These are phyloP conservation scores for Trichosporon asahii DNA, from an alignment of 1,284 basidiomycete species.

Conservation along the genomic window DNA sequence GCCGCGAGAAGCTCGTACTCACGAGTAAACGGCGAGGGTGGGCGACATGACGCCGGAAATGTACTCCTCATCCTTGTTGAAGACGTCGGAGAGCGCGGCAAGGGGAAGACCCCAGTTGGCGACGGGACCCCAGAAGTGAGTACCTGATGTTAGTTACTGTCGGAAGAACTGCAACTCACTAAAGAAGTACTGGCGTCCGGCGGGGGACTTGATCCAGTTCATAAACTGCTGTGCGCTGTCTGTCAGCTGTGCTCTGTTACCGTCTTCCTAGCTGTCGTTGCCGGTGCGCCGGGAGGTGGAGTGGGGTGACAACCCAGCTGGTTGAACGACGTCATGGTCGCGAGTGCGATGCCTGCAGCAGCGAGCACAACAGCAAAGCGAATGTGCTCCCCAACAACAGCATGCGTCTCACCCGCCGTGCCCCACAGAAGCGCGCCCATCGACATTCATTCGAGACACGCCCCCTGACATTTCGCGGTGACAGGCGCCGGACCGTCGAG, in stretches of 20 bases:
- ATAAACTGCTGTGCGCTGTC: conserved; percentile 58
- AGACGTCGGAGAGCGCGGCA: conserved; percentile 81
- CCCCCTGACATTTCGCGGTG: not conserved
- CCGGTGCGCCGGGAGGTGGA: not conserved
- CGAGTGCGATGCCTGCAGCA: not conserved
- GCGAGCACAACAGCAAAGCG: not conserved
- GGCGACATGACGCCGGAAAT: conserved; percentile 93
- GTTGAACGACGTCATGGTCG: too few relatives aligned
- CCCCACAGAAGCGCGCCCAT: not conserved
- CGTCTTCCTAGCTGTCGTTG: not conserved
- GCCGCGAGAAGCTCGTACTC: conserved; percentile 50
- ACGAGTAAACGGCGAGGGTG: conserved; percentile 86
- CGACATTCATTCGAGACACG: not conserved
- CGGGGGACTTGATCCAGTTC: conserved; percentile 81
- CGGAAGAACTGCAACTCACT: conserved; percentile 59
- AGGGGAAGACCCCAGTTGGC: conserved; percentile 97
- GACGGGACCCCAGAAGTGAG: conserved; percentile 94
- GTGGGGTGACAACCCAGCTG: not conserved
- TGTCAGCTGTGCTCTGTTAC: not conserved
- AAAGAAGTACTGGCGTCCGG: conserved; percentile 87
- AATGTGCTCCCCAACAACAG: not conserved
- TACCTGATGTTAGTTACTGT: conserved; percentile 59
- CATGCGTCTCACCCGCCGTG: not conserved
- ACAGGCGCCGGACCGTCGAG: not conserved
- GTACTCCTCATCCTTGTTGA: conserved; percentile 81